Evolutionary conservation across 352 stramenopile species (phyloP), one percentile per base, ranked within the genome.

Genomic region (Pythium chondricola): DNA sequence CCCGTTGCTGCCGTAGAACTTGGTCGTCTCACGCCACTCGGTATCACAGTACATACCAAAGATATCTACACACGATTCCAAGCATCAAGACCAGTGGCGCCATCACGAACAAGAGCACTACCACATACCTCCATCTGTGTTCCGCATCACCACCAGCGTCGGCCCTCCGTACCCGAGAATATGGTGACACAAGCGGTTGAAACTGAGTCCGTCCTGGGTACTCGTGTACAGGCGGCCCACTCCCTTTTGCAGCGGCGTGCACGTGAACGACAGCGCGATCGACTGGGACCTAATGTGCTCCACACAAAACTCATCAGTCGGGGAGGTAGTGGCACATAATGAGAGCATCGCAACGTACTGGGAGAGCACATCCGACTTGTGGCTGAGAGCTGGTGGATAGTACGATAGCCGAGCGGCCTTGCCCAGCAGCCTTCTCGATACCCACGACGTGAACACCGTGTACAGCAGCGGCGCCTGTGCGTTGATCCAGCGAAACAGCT

Each of bases 41-140:
- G 73, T 85, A 60, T 93, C 83, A 43, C 77, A 88, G 52, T 86
- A 92, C 66, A 89, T 87, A 6, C 83, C 83, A 65, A 93, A 93
- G n/a, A 86, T 62, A 35, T 74, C 82, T 93, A 58, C 8, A 16
- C 21, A 36, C 22, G 7, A 25, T 24, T 14, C 29, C 0, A 6
- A 44, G 26, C 6, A 42, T 8, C 21, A 10, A 20, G 27, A 32
- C 35, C 4, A n/a, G 24, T 31, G 20, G 14, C 24, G 31, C 29
- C 10, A 25, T 17, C 48, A 30, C 11, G 24, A 17, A 16, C n/a
- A 13, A 35, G 10, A 30, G 25, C 14, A 53, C n/a, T 29, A 25
- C 18, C 4, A 37, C 39, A 8, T 50, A 54, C 38, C 49, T 69
- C 80, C 83, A 58, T 85, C 61, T 0, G 67, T 74, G 57, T 83